Evolutionary conservation across 164 flowering plant species (phyloP).

Genomic region (Nymphaea thermarum): DNA sequence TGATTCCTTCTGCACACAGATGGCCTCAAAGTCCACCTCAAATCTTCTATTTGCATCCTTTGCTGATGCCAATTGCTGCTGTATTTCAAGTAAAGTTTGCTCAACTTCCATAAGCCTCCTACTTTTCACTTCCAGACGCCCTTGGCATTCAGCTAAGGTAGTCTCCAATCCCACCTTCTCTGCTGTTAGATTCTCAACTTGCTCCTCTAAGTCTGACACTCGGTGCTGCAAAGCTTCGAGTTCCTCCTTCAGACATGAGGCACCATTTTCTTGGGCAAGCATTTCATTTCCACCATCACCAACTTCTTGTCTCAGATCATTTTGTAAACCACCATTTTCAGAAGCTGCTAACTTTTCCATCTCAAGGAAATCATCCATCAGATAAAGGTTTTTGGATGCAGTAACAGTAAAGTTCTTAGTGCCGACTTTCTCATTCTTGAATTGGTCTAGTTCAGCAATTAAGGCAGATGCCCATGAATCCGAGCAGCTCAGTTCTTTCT

Average conservation of each 20-base stretch:
- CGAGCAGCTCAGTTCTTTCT: conserved; percentile 27
- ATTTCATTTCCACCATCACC: too few species aligned
- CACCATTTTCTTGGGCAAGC: neutral
- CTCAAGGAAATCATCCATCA: conserved; percentile 96
- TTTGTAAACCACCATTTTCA: conserved; percentile 8
- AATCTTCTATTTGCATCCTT: conserved; percentile 28
- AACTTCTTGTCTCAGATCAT: neutral
- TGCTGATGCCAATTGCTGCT: conserved; percentile 28
- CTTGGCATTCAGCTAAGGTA: conserved; percentile 29
- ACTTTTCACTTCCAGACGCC: conserved; percentile 20
- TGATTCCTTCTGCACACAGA: conserved; percentile 10
- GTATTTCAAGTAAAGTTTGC: conserved; percentile 35
- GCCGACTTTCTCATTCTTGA: conserved; percentile 35
- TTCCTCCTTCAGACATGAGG: conserved; percentile 11
- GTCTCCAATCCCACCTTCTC: conserved; percentile 36
- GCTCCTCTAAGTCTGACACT: conserved; percentile 35
- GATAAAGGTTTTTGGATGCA: conserved; percentile 34
- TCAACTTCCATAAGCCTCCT: conserved; percentile 34
- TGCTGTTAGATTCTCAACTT: conserved; percentile 25
- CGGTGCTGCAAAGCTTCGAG: conserved; percentile 26
- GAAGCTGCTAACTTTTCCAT: conserved; percentile 76
- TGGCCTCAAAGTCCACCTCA: conserved; percentile 13
- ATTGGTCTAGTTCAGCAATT: conserved; percentile 56
- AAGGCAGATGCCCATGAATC: conserved; percentile 64
- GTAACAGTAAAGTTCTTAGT: conserved; percentile 14